A percentile compares a stretch with the other conserved stretches of the same genome.
Conservation (phyloP, 306 rosid species). For the Vigna trinervia region DNA sequence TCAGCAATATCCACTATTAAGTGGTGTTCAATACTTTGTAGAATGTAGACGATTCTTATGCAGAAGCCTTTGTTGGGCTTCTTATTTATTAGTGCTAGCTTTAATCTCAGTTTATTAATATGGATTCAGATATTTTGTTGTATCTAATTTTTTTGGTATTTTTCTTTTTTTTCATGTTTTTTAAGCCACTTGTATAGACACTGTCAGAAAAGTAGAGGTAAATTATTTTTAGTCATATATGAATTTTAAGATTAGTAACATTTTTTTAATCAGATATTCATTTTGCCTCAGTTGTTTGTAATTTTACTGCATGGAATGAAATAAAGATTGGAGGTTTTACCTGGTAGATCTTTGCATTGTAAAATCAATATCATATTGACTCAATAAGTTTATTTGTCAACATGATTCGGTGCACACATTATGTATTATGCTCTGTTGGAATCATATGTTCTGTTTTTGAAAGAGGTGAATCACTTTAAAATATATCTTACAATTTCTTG, state of each 20-base stretch:
- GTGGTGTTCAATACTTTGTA: slow-evolving; percentile 19
- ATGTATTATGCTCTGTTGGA: neutral
- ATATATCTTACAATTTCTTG: neutral
- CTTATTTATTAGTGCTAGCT: slow-evolving; percentile 26
- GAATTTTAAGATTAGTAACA: neutral
- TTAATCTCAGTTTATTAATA: too few species aligned
- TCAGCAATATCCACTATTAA: slow-evolving; percentile 9
- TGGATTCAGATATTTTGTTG: neutral
- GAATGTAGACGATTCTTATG: slow-evolving; percentile 12
- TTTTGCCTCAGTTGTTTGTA: neutral
- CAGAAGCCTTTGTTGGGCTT: slow-evolving; percentile 30
- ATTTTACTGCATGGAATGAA: neutral
- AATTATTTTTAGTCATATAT: slow-evolving; percentile 4
- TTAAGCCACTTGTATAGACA: slow-evolving; percentile 13
- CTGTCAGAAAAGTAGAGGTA: slow-evolving; percentile 3
- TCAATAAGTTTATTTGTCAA: neutral
- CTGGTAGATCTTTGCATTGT: neutral
- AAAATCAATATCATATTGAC: too few species aligned
- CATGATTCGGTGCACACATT: neutral
- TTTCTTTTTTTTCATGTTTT: slow-evolving; percentile 10
- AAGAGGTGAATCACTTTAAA: neutral
- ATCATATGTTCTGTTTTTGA: too few species aligned
- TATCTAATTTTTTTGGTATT: neutral
- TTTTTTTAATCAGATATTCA: neutral
- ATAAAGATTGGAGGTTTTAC: neutral